phyloP scores from a whole-genome alignment of 1,284 basidiomycete species.

The Moniliella sp. region DNA sequence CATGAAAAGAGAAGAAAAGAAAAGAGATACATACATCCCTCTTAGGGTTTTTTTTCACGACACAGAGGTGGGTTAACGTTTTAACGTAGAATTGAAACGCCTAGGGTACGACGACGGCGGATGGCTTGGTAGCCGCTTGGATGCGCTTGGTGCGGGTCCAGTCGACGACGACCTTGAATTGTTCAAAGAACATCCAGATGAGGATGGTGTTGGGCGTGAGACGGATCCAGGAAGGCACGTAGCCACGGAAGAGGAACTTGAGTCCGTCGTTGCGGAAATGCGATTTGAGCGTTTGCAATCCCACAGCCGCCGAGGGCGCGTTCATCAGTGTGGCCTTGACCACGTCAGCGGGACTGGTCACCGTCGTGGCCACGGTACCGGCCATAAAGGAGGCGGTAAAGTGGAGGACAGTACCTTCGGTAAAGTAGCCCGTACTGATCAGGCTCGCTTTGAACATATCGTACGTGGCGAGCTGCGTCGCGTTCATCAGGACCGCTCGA shows the following conservation, averaged over 20 bases:
- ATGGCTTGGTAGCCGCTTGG: no score
- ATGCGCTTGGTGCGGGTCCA: no score
- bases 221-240: constrained; percentile 39
- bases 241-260: constrained; percentile 40
- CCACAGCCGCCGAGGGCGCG: constrained; percentile 22
- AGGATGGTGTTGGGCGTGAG: constrained; percentile 26
- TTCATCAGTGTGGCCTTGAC: constrained; percentile 40
- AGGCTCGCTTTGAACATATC: constrained; percentile 2
- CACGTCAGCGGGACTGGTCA: constrained; percentile 32
- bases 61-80: no score
- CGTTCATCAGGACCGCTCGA: constrained; percentile 41
- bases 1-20: no score
- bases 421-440: constrained; percentile 20
- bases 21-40: no score
- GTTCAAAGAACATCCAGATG: no score
- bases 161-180: no score
- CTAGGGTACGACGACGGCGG: no score
- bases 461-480: constrained; percentile 23
- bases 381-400: constrained; percentile 38
- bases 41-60: no score
- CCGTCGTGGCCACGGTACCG: constrained; percentile 40
- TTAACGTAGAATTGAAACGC: no score
- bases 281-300: constrained; percentile 9
- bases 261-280: constrained; percentile 35
- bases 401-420: constrained; percentile 38